phyloP scores from a whole-genome alignment of 129 eudicot genomes.

The Flaveria robusta region DNA sequence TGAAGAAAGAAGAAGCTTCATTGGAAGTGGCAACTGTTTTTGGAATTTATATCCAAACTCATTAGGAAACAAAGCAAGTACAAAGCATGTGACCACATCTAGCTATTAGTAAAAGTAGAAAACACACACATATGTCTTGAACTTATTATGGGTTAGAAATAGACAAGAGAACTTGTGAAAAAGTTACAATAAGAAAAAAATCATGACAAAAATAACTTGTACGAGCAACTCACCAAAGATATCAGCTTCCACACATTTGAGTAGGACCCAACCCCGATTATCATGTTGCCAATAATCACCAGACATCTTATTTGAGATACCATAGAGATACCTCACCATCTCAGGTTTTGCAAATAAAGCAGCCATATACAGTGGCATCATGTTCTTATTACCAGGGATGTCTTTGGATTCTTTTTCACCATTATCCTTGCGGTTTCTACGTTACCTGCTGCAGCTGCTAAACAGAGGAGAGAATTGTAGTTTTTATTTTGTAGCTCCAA shows the following conservation, averaged over 20 bases:
- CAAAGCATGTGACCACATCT: no score
- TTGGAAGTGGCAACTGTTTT: no score
- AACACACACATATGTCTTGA: no score
- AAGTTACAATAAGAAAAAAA: not conserved
- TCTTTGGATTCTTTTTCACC: slow-evolving; percentile 28
- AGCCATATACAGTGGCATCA: slow-evolving; percentile 46
- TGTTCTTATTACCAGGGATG: slow-evolving; percentile 21
- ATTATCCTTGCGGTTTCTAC: slow-evolving; percentile 29
- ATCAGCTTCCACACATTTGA: slow-evolving; percentile 37
- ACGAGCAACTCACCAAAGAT: slow-evolving; percentile 30
- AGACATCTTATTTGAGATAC: not conserved
- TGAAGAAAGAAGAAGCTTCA: no score
- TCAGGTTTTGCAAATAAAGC: slow-evolving; percentile 46
- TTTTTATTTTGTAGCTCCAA: slow-evolving; percentile 16
- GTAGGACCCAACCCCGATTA: slow-evolving; percentile 36
- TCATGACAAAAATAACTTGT: not conserved
- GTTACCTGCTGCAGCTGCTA: slow-evolving; percentile 39
- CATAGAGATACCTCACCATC: slow-evolving; percentile 47
- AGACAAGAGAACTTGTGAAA: no score
- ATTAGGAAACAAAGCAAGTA: no score
- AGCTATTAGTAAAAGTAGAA: no score
- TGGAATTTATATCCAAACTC: no score
- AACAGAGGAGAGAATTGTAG: not conserved
- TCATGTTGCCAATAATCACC: slow-evolving; percentile 16
- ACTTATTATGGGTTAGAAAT: not conserved